phyloP scores from a whole-genome alignment of 1,284 basidiomycete genomes.

The Flammula alnicola region DNA sequence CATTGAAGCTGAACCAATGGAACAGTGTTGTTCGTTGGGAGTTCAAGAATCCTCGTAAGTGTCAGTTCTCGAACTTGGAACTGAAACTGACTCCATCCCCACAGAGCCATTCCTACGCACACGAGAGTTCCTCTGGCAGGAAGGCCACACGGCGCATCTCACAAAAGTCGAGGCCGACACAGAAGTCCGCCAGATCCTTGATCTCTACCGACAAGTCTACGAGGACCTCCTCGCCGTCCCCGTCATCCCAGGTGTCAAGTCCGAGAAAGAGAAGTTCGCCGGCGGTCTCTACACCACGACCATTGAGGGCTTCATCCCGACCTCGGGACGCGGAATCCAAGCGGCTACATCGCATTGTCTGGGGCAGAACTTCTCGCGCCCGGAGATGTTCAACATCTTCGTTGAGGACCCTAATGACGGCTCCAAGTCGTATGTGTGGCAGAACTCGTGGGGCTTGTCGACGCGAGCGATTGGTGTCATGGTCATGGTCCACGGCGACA shows the following conservation, averaged over 20 bases:
- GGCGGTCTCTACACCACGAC: constrained; percentile 98
- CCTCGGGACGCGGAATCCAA: constrained; percentile 97
- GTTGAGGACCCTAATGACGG: constrained; percentile 91
- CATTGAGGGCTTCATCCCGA: constrained; percentile 97
- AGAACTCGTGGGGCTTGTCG: constrained; percentile 98
- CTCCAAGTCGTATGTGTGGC: constrained; percentile 90
- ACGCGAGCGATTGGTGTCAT: constrained; percentile 98
- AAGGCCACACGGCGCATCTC: constrained; percentile 96
- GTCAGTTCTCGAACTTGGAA: too few species aligned
- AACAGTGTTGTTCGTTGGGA: constrained; percentile 99
- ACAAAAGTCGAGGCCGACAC: constrained; percentile 88
- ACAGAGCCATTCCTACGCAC: constrained; percentile 99
- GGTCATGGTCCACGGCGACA: constrained; percentile 99
- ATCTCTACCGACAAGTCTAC: constrained; percentile 96
- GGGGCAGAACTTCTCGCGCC: constrained; percentile 96
- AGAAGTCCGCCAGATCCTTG: constrained; percentile 94
- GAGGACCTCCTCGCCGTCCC: constrained; percentile 97
- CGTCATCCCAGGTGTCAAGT: constrained; percentile 96
- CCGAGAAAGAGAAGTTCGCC: constrained; percentile 99
- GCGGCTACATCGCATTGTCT: constrained; percentile 97
- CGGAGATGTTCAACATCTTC: constrained; percentile 97
- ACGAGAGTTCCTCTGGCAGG: constrained; percentile 99
- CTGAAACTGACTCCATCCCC: too few species aligned
- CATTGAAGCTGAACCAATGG: constrained; percentile 98
- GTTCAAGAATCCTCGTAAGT: constrained; percentile 99